Conservation (phyloP, 768 basidiomycete species). For the Dendrothele bispora region DNA sequence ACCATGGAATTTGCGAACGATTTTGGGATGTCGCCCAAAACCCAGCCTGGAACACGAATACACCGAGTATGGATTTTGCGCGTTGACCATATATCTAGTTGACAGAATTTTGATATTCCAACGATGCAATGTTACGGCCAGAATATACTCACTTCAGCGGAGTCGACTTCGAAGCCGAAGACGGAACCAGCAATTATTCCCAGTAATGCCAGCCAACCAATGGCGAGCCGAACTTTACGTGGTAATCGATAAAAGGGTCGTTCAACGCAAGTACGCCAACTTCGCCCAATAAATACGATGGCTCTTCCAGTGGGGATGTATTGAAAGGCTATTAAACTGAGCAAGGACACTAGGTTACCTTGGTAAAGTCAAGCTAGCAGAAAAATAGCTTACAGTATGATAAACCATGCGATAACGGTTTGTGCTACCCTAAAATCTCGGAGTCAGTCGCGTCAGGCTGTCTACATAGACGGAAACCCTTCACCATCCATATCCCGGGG, state of each 20-base stretch:
- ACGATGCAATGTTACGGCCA: neutral
- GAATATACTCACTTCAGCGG: conserved; percentile 36
- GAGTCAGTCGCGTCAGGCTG: conserved; percentile 1
- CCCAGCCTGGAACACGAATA: conserved; percentile 54
- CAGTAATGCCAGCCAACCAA: conserved; percentile 57
- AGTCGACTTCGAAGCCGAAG: no score
- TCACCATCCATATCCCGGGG: conserved; percentile 52
- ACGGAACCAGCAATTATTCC: conserved; percentile 57
- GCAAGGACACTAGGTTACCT: neutral
- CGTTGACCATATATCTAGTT: conserved; percentile 49
- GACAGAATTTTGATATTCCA: conserved; percentile 19
- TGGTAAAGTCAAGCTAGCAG: neutral
- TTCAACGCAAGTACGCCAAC: conserved; percentile 48
- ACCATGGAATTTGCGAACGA: conserved; percentile 51
- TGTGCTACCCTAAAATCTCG: conserved; percentile 42
- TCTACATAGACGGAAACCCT: conserved; percentile 9
- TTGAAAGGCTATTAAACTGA: neutral
- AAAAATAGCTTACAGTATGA: conserved; percentile 38
- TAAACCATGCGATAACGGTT: conserved; percentile 57
- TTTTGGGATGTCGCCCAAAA: conserved; percentile 51
- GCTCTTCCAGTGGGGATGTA: neutral
- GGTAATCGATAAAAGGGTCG: conserved; percentile 50
- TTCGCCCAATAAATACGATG: neutral
- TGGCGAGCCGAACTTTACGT: conserved; percentile 34
- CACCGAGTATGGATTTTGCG: conserved; percentile 57